Base-by-base conservation (phyloP, 331 rosid genomes). In the Arachis monticola region DNA sequence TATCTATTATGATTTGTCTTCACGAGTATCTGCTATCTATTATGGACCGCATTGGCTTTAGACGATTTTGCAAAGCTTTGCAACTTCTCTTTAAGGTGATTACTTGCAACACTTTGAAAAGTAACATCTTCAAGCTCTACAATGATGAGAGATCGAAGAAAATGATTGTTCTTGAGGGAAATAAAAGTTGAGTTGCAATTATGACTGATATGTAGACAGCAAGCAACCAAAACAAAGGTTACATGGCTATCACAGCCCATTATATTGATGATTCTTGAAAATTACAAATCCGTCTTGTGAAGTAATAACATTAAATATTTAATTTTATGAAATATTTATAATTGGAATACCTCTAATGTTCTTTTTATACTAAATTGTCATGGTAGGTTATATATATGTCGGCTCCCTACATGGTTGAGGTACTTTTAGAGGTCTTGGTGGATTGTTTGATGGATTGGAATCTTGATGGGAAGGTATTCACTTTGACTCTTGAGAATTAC, bases 361-460 rank as follows among this genome's bases (percentile, higher is more conserved):
- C 22, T 17, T 17, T 6, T 45, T 46, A 46, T 45, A 5, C 4
- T 66, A 45, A 5, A 17, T 17, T 17, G 22, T 17, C 22, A 17
- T 17, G 22, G 22, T 17, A 17, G 58, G 9, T 66, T 1, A 47
- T 66, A 8, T 66, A 45, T 46, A 50, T 66, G 17, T 5, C 22
- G 22, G 22, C 22, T 17, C 22, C 22, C 22, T 17, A 17, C 22
- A 17, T 17, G 22, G 22, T 17, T 8, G 1, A 35, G 53, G 5
- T 42, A 7, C 14, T 52, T n/a, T 32, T 32, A 17, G 70, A 47
- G 5, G 5, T 2, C 10, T 47, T 67, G 22, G 1, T 38, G 55
- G 1, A 56, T 14, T 53, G 52, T 2, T 69, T 55, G n/a, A 13
- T 69, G 17, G 73, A 55, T 40, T 55, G 64, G 3, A 70, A 41